Conservation (phyloP, 2,329 filamentous ascomycete genomes). For the Pseudogymnoascus sp. region DNA sequence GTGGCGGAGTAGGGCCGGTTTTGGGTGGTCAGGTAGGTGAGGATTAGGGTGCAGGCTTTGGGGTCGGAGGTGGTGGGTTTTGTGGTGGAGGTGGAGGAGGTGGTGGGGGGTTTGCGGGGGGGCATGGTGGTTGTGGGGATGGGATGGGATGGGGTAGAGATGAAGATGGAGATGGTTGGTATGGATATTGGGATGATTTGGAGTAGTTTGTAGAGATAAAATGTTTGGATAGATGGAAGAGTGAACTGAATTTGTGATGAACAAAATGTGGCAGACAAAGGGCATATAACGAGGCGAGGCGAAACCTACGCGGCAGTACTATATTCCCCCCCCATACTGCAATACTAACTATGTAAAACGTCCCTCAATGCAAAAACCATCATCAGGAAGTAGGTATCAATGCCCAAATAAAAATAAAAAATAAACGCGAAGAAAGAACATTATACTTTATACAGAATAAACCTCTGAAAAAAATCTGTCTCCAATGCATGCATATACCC, state of each 20-base stretch:
- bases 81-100: not conserved
- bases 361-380: not conserved
- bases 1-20: constrained; percentile 36
- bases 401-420: not conserved
- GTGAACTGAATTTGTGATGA: not conserved
- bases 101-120: not conserved
- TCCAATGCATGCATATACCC: not conserved
- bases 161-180: not conserved
- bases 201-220: not conserved
- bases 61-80: constrained; percentile 20
- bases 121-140: constrained; percentile 9
- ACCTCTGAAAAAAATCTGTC: not conserved
- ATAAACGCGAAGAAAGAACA: not conserved
- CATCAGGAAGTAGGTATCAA: not conserved
- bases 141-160: not conserved
- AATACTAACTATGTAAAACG: not conserved
- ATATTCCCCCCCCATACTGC: not conserved
- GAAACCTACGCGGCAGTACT: not conserved
- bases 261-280: not conserved
- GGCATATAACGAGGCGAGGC: not conserved
- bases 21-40: constrained; percentile 29
- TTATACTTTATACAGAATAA: constrained; percentile 4
- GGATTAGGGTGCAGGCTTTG: constrained; percentile 28
- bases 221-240: not conserved
- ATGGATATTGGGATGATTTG: not conserved